Conservation (phyloP, 352 stramenopile genomes). For the Globisporangium viniferum region DNA sequence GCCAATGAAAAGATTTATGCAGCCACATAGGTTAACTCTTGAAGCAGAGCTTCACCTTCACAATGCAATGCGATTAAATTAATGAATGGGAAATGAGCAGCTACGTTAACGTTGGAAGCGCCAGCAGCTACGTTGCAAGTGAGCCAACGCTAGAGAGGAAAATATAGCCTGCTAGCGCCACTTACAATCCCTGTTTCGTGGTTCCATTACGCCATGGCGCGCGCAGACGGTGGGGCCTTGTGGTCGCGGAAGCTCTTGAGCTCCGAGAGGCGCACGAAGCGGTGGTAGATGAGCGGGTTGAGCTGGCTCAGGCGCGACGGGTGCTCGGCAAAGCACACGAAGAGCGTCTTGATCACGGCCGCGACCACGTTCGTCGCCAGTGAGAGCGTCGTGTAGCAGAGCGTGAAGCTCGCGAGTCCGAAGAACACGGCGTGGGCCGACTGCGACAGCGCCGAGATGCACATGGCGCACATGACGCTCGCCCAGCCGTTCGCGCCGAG, state of each 20-base stretch:
- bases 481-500: slow-evolving; percentile 75
- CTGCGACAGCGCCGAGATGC: slow-evolving; percentile 43
- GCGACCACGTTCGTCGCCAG: slow-evolving; percentile 69
- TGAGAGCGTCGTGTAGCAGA: slow-evolving; percentile 81
- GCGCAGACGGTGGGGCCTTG: slow-evolving; percentile 33
- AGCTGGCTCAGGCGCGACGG: slow-evolving; percentile 72
- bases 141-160: background rate
- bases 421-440: slow-evolving; percentile 74
- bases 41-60: background rate
- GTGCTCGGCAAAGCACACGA: slow-evolving; percentile 86
- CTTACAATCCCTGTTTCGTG: background rate
- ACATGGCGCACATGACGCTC: slow-evolving; percentile 73
- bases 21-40: background rate
- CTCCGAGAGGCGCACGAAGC: slow-evolving; percentile 77
- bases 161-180: background rate
- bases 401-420: slow-evolving; percentile 63
- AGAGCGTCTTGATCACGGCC: slow-evolving; percentile 83
- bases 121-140: background rate
- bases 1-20: background rate
- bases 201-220: background rate
- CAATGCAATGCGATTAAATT: background rate
- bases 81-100: background rate
- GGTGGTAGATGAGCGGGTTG: slow-evolving; percentile 86
- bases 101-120: background rate
- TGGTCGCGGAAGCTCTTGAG: slow-evolving; percentile 84